These are phyloP conservation scores for Carex scoparia DNA, from an alignment of 176 grass and related monocot species.

Conservation along the genomic window DNA sequence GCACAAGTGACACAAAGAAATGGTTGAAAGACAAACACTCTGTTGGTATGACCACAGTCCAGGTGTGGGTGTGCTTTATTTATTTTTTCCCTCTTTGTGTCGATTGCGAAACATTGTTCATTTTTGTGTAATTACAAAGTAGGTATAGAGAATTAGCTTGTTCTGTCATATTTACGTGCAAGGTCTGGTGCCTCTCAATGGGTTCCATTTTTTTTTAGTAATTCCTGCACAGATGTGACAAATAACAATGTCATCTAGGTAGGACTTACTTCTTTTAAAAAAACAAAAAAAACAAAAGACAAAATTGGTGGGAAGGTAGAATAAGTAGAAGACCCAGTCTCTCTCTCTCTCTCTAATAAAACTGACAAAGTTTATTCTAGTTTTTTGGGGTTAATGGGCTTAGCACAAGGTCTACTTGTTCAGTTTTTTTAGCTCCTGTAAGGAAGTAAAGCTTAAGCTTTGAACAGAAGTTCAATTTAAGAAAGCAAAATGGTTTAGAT, in stretches of 20 bases:
- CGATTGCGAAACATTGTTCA: not conserved
- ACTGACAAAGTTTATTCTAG: not conserved
- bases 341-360: not conserved
- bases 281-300: not conserved
- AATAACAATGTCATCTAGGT: not conserved
- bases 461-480: not conserved
- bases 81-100: not conserved
- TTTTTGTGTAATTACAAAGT: not conserved
- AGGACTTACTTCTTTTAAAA: not conserved
- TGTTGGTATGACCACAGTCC: not conserved
- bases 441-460: constrained; percentile 2
- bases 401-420: not conserved
- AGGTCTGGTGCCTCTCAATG: not conserved
- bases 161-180: not conserved
- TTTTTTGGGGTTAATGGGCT: not conserved
- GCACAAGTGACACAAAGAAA: not conserved
- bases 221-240: not conserved
- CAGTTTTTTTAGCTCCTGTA: not conserved
- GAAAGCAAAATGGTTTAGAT: not conserved
- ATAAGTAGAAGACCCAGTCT: not conserved
- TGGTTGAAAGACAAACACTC: not conserved
- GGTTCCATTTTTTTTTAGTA: not conserved
- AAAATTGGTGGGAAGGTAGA: not conserved
- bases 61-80: not conserved
- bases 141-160: too few species aligned